Evolutionary conservation across 768 basidiomycete species (phyloP), one percentile per base, ranked within the genome.

Genomic region (Leccinum longicurvipes): DNA sequence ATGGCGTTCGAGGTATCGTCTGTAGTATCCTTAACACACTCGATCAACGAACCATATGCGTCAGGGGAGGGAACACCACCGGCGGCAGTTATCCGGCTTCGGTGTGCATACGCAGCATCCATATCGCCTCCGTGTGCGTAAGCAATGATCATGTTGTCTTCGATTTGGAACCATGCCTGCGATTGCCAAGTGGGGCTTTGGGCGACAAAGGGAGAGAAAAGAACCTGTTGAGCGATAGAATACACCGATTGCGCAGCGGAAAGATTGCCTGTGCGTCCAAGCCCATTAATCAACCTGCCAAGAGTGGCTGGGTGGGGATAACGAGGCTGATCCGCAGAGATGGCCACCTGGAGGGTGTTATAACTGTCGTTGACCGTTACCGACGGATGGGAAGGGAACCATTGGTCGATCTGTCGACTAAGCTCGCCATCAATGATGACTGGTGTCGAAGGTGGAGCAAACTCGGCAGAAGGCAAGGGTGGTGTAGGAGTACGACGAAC

Each of bases 1-100:
- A 93, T 76, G 0, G 93, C 95, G 60, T 93, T 91, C 3, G 85
- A 81, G 0, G 93, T 88, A 63, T 98, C 96, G 71, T 98, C 96
- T 11, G 97, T 98, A 21, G 96, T 97, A 61, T 98, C 93, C 73
- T 89, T 92, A 63, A 92, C 84, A 58, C 82, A 79, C 41, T 87
- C 80, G 59, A 99, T 93, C 64, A 98, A 79, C 5, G 91, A 89
- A 6, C 91, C 96, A 66, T 98, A 99, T 0, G 94, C 89, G 54
- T 98, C 93, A 1, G 94, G 87, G 0, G 83, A 85, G 6, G 95
- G 95, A 2, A 85, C 79, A 12, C 84, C 80, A 0, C 91, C 89
- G 19, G 87, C 82, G 51, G 87, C 81, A 19, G 96, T 76, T 31
- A 99, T 85, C 45, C 91, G 81, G 19, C 74, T 66, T 19, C 94